Evolutionary conservation across 306 rosid species (phyloP), one percentile per base, ranked within the genome.

Genomic region (Cyamopsis tetragonoloba): DNA sequence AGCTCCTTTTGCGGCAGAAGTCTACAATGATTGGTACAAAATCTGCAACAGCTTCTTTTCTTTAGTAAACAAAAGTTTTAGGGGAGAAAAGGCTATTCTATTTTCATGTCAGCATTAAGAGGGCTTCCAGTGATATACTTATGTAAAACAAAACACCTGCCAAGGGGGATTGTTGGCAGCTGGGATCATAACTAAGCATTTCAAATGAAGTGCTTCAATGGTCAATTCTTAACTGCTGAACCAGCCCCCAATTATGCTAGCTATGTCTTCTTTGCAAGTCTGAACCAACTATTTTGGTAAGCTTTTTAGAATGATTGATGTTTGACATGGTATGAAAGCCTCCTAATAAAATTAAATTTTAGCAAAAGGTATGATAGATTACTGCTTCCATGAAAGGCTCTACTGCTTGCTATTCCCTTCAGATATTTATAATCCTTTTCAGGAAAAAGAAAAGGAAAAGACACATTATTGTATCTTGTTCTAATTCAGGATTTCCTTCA

Each of bases 341-440:
- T 50, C 50, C 4, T 35, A 37, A 51, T 35, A 67, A 31, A 67
- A 66, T 22, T 66, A 9, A 61, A n/a, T 61, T 61, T 39, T 13
- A 23, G 37, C 35, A 34, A 8, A 2, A 5, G 17, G 19, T 47
- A 31, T 47, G 19, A 19, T 47, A 47, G 65, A 17, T 7, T 42
- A 37, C 22, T 7, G 63, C 6, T 46, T 6, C 15, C 28, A 46
- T 8, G n/a, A 17, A 64, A 64, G 9, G 31, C 13, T 31, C 2
- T 11, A 3, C 13, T 14, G 18, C 7, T 47, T 66, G 47, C 19
- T 32, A 13, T 47, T n/a, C 71, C 71, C 43, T 17, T 46, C 13
- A 15, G 51, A 70, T 44, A 43, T 32, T 41, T 43, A 15, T 42
- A 31, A 57, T 20, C 48, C 47, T 31, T 19, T 51, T 7, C 8